Evolutionary conservation across 306 rosid genomes (phyloP).

Genomic region (Casuarina glauca): DNA sequence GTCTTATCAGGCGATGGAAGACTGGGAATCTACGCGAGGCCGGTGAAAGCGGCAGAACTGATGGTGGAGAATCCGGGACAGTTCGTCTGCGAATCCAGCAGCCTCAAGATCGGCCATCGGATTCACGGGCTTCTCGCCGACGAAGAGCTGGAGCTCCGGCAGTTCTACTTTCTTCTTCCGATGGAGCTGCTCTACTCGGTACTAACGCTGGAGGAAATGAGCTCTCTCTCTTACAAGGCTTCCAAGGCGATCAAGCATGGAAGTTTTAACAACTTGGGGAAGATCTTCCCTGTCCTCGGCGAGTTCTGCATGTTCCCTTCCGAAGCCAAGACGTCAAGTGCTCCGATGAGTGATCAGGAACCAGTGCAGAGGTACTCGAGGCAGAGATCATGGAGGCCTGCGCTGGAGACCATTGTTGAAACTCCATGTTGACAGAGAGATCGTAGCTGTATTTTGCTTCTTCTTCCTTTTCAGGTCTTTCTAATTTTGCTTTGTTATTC

Average conservation of each 20-base stretch:
- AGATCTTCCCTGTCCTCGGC: slow-evolving; percentile 68
- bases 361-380: slow-evolving; percentile 49
- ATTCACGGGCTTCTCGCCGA: slow-evolving; percentile 76
- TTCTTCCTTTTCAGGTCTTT: neutral
- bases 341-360: slow-evolving; percentile 19
- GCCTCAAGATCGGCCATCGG: slow-evolving; percentile 69
- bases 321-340: slow-evolving; percentile 42
- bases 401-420: slow-evolving; percentile 83
- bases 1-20: slow-evolving; percentile 59
- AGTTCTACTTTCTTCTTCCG: slow-evolving; percentile 75
- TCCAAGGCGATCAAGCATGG: slow-evolving; percentile 55
- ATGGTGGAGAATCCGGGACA: slow-evolving; percentile 64
- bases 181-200: slow-evolving; percentile 86
- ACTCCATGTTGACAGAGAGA: slow-evolving; percentile 28
- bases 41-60: slow-evolving; percentile 69
- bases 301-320: slow-evolving; percentile 62
- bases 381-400: slow-evolving; percentile 90
- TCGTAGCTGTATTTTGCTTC: neutral
- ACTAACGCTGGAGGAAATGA: slow-evolving; percentile 75
- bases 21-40: slow-evolving; percentile 46
- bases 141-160: slow-evolving; percentile 52
- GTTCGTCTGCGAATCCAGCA: slow-evolving; percentile 71
- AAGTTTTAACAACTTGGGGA: slow-evolving; percentile 50
- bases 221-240: slow-evolving; percentile 58
- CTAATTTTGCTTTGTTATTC: neutral